Percentiles rank a stretch among this genome's conserved stretches.
Conservation (phyloP, 2,329 filamentous ascomycete species). For the Sporothrix protearum region DNA sequence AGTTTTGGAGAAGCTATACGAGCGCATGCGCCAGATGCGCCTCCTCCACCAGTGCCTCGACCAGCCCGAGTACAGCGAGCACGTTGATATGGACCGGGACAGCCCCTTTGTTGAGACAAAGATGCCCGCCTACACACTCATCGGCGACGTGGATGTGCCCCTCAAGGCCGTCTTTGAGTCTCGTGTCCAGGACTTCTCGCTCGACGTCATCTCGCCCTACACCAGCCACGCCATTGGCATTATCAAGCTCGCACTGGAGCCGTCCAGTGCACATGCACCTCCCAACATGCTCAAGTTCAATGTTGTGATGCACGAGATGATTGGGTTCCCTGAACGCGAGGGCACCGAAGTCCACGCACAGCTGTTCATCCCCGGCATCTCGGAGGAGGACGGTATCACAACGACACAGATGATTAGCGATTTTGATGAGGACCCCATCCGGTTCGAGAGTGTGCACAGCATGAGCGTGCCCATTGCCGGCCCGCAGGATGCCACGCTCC, state of each 20-base stretch:
- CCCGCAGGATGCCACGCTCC: slow-evolving; percentile 68
- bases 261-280: slow-evolving; percentile 87
- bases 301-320: slow-evolving; percentile 93
- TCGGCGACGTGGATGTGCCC: slow-evolving; percentile 91
- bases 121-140: slow-evolving; percentile 85
- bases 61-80: slow-evolving; percentile 88
- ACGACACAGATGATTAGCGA: slow-evolving; percentile 92
- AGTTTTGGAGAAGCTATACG: slow-evolving; percentile 84
- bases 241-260: slow-evolving; percentile 84
- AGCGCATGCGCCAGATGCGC: slow-evolving; percentile 85
- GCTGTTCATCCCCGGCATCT: slow-evolving; percentile 89
- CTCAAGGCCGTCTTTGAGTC: slow-evolving; percentile 91
- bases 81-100: slow-evolving; percentile 67
- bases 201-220: slow-evolving; percentile 89
- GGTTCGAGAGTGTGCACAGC: slow-evolving; percentile 96
- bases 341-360: slow-evolving; percentile 94
- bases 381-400: slow-evolving; percentile 85
- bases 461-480: slow-evolving; percentile 88
- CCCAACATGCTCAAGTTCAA: slow-evolving; percentile 96
- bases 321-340: slow-evolving; percentile 92
- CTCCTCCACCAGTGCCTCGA: slow-evolving; percentile 97
- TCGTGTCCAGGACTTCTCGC: slow-evolving; percentile 85
- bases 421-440: slow-evolving; percentile 88
- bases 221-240: slow-evolving; percentile 89
- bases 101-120: slow-evolving; percentile 91